Conservation (phyloP, 179 eudicot species). For the Carnegiea gigantea region DNA sequence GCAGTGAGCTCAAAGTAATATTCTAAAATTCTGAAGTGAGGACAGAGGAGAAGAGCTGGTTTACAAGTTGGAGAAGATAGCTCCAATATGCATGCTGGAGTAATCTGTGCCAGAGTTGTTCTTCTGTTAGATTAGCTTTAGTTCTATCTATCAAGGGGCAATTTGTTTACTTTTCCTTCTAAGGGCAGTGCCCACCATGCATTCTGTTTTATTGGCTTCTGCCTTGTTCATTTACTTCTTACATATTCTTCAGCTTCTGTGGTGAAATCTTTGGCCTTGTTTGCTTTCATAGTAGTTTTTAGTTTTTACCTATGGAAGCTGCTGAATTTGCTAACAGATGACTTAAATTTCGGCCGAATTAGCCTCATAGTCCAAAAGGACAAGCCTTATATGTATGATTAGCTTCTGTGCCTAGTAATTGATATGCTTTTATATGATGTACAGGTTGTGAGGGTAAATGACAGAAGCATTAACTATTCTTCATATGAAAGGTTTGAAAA, state of each 20-base stretch:
- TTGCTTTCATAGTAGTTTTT: not conserved
- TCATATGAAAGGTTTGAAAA: slow-evolving; percentile 35
- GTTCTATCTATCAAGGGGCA: too few relatives aligned
- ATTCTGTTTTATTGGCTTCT: not conserved
- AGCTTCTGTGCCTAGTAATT: slow-evolving; percentile 13
- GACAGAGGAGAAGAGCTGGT: not conserved
- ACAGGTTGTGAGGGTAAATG: slow-evolving; percentile 46
- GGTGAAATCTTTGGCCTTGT: not conserved
- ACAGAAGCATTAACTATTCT: slow-evolving; percentile 29
- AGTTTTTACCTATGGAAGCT: not conserved
- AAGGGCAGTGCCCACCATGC: not conserved
- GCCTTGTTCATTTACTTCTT: not conserved
- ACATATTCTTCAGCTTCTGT: not conserved
- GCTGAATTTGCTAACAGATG: not conserved
- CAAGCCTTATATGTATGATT: not conserved
- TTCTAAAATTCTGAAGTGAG: not conserved
- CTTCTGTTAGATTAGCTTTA: too few relatives aligned
- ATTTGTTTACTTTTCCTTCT: too few relatives aligned
- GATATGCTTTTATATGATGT: slow-evolving; percentile 26
- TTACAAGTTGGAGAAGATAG: not conserved
- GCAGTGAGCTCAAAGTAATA: not conserved
- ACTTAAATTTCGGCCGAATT: not conserved
- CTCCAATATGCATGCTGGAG: not conserved
- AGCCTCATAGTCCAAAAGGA: not conserved
- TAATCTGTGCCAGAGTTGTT: not conserved